Evolutionary conservation across 176 grass and related monocot species (phyloP).

Genomic region (Zea mays): Zm-B73-REFERENCE-NAM-5.0 NC_050101.1:158431001-158431500

Average conservation of each 20-base stretch:
- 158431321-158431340: slow-evolving; percentile 10
- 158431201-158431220: background rate
- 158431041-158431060: slow-evolving; percentile 20
- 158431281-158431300: slow-evolving; percentile 86
- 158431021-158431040: background rate
- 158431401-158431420: background rate
- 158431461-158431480: too few species aligned
- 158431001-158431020: slow-evolving; percentile 7
- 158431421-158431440: too few species aligned
- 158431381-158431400: background rate
- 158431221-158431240: background rate
- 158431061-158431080: slow-evolving; percentile 30
- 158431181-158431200: slow-evolving; percentile 19
- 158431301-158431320: slow-evolving; percentile 48
- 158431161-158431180: slow-evolving; percentile 7
- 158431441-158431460: too few species aligned
- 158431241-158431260: slow-evolving; percentile 42
- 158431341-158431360: too few species aligned
- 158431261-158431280: slow-evolving; percentile 89
- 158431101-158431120: slow-evolving; percentile 23
- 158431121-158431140: background rate
- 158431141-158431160: slow-evolving; percentile 15
- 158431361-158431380: background rate
- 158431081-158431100: slow-evolving; percentile 28
- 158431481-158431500: too few species aligned